These are phyloP conservation scores for Phytophthora crassamura DNA, from an alignment of 352 stramenopile genomes.

Conservation along the genomic window DNA sequence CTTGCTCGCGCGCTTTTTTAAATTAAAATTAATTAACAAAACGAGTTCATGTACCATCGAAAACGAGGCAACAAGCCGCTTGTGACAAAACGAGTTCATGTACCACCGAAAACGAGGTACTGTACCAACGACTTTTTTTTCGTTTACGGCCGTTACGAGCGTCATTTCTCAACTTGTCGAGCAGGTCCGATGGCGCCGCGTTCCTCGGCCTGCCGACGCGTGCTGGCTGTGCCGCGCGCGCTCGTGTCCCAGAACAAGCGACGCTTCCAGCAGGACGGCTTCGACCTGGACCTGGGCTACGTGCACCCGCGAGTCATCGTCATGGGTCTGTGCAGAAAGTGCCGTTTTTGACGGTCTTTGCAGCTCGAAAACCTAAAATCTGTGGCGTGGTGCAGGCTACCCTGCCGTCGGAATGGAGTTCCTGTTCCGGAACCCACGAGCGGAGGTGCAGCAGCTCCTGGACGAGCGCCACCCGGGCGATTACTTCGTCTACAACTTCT, in stretches of 20 bases:
- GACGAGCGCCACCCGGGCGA: constrained; percentile 50
- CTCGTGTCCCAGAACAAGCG: constrained; percentile 86
- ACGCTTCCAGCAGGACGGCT: constrained; percentile 64
- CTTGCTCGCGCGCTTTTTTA: too few relatives aligned
- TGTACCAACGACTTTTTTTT: too few relatives aligned
- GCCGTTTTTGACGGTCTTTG: not conserved
- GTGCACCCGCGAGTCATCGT: constrained; percentile 78
- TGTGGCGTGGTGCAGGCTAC: constrained; percentile 50
- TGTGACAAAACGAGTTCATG: too few relatives aligned
- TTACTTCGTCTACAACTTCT: constrained; percentile 87
- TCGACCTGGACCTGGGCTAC: constrained; percentile 77
- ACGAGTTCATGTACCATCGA: too few relatives aligned
- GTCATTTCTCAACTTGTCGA: too few relatives aligned
- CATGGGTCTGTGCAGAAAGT: constrained; percentile 57
- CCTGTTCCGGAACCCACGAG: constrained; percentile 68
- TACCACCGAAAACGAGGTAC: too few relatives aligned
- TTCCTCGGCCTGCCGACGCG: constrained; percentile 32
- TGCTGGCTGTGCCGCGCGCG: constrained; percentile 60
- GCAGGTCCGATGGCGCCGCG: constrained; percentile 26
- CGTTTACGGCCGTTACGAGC: too few relatives aligned
- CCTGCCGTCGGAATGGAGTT: constrained; percentile 62
- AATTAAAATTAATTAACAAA: too few relatives aligned
- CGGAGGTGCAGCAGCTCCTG: constrained; percentile 63
- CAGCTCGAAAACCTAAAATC: constrained; percentile 11
- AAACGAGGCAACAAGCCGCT: too few relatives aligned